Conservation (phyloP, 2,329 filamentous ascomycete species). For the Cordyceps farinosa region DNA sequence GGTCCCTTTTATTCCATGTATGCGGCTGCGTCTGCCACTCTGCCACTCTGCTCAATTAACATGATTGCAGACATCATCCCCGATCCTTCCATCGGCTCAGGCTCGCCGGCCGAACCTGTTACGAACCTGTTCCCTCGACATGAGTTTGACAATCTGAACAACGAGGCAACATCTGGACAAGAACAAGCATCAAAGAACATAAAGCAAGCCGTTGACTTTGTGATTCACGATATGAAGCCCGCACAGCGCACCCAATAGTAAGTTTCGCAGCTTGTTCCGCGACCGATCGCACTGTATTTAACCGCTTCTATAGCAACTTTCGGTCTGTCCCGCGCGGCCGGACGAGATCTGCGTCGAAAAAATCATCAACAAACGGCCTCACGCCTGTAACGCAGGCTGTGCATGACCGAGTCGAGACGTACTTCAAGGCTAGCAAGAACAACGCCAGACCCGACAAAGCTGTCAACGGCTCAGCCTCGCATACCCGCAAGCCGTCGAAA, state of each 20-base stretch:
- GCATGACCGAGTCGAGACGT: constrained; percentile 39
- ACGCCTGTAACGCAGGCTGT: constrained; percentile 45
- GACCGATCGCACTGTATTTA: background rate
- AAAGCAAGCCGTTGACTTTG: constrained; percentile 68
- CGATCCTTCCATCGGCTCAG: constrained; percentile 58
- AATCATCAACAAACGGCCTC: constrained; percentile 39
- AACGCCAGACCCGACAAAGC: constrained; percentile 20
- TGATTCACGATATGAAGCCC: constrained; percentile 69
- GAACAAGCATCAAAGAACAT: constrained; percentile 61
- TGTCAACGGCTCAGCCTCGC: constrained; percentile 14
- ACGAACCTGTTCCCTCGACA: constrained; percentile 48
- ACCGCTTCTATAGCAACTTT: constrained; percentile 51
- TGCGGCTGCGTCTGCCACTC: constrained; percentile 23
- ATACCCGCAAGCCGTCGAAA: constrained; percentile 19
- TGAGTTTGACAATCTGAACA: constrained; percentile 66
- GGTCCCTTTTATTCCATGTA: constrained; percentile 73
- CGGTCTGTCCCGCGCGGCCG: constrained; percentile 25
- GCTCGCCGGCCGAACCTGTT: constrained; percentile 49
- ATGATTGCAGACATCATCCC: constrained; percentile 58
- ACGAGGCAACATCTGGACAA: constrained; percentile 56
- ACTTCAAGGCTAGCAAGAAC: constrained; percentile 38
- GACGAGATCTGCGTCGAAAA: constrained; percentile 24
- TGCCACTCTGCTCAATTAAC: background rate
- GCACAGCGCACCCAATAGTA: constrained; percentile 69
- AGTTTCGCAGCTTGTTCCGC: constrained; percentile 23